Percentiles rank a stretch among this genome's conserved stretches.
These are phyloP conservation scores for Ophiostoma piceae DNA, from an alignment of 2,329 filamentous ascomycete species.

Conservation along the genomic window DNA sequence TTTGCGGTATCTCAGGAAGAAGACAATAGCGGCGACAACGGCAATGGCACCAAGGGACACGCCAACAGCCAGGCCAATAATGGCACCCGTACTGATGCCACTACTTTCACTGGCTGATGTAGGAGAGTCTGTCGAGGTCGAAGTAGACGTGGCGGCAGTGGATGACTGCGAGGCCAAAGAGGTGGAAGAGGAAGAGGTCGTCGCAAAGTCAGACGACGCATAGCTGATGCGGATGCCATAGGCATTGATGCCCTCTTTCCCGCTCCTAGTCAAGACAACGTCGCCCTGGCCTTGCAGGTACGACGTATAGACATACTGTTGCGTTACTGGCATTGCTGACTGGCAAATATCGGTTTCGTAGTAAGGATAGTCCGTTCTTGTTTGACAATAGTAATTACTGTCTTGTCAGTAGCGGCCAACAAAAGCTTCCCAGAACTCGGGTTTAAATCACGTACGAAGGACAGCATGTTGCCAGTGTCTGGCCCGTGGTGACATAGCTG, in stretches of 20 bases:
- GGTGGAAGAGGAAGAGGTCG: background rate
- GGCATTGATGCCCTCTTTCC: slow-evolving; percentile 20
- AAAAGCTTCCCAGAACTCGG: background rate
- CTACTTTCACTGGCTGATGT: background rate
- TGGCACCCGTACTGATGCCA: slow-evolving; percentile 41
- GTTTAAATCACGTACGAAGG: slow-evolving; percentile 12
- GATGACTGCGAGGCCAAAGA: background rate
- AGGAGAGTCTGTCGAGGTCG: background rate
- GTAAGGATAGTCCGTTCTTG: slow-evolving; percentile 16
- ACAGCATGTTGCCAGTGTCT: slow-evolving; percentile 24
- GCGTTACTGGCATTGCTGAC: slow-evolving; percentile 3
- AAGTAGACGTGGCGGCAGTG: background rate
- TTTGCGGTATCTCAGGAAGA: slow-evolving; percentile 42
- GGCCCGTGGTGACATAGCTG: background rate
- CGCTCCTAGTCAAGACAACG: background rate
- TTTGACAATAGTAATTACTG: slow-evolving; percentile 19
- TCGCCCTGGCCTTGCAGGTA: slow-evolving; percentile 15
- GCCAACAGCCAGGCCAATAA: slow-evolving; percentile 46
- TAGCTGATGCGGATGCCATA: slow-evolving; percentile 23
- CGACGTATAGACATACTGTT: slow-evolving; percentile 15
- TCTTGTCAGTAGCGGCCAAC: background rate
- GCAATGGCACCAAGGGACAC: slow-evolving; percentile 37
- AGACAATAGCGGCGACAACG: slow-evolving; percentile 39
- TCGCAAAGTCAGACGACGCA: slow-evolving; percentile 18
- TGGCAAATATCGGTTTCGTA: slow-evolving; percentile 20